These are phyloP conservation scores for Cryphonectria japonica DNA, from an alignment of 2,329 filamentous ascomycete genomes.

Conservation along the genomic window DNA sequence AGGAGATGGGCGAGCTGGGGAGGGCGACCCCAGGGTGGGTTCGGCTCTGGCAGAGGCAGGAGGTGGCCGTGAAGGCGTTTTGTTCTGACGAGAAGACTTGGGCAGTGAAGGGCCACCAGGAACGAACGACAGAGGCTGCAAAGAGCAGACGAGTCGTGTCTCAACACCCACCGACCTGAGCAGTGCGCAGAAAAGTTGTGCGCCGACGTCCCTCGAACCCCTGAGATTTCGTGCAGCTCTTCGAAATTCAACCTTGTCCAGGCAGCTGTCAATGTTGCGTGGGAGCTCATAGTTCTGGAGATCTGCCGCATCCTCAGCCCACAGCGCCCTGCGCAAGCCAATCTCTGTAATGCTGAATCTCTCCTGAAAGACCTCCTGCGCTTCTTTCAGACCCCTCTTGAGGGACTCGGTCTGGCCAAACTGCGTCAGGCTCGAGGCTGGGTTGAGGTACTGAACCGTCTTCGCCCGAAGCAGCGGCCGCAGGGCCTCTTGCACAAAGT, in stretches of 20 bases:
- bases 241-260: constrained; percentile 75
- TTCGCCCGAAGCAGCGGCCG: constrained; percentile 68
- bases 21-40: constrained; percentile 30
- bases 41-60: constrained; percentile 1
- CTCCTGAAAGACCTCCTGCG: constrained; percentile 67
- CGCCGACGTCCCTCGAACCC: constrained; percentile 87
- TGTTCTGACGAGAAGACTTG: constrained; percentile 43
- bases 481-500: constrained; percentile 67
- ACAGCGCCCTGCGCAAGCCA: constrained; percentile 72
- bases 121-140: constrained; percentile 78
- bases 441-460: constrained; percentile 69
- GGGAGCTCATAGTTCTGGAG: constrained; percentile 63
- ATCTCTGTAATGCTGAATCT: constrained; percentile 73
- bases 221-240: constrained; percentile 68
- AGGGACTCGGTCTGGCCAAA: constrained; percentile 78
- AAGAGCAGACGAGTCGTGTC: constrained; percentile 82
- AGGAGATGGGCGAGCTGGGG: constrained; percentile 43
- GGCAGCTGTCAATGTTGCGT: constrained; percentile 66
- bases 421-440: constrained; percentile 68
- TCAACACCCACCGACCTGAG: constrained; percentile 82
- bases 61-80: constrained; percentile 35
- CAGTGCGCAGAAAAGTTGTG: constrained; percentile 87
- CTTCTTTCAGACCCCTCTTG: constrained; percentile 75
- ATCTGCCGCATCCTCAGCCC: constrained; percentile 71
- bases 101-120: constrained; percentile 55